Base-by-base conservation (phyloP, 371 early-diverging fungal species). In the Circinella umbellata region DNA sequence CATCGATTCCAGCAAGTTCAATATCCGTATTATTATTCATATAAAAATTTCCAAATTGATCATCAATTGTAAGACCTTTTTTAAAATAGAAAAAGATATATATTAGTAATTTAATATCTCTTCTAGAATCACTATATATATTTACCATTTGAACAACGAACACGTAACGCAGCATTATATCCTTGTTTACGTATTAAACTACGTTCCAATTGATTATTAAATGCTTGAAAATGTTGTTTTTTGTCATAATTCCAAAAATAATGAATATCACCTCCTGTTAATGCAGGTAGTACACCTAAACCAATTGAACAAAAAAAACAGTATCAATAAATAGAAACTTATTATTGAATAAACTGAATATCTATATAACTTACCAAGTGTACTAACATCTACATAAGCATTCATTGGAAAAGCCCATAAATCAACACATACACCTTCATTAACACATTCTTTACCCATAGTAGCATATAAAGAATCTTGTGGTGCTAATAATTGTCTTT, bases 11-110 rank as follows among this genome's bases (percentile, higher is more conserved):
- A 1, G 92, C 96, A 27, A 98, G 80, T 80, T 97, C 96, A 18
- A 98, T 79, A 72, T 99, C 99, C 3, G 96, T 95, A 15, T 87
- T 83, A 82, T 95, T 97, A 57, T 88, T 90, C 94, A 95, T 95
- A 70, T 84, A 88, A 79, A 98, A 93, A 84, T 98, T 98, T 55
- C 99, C 99, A 72, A 90, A 92, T 70, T 98, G 93, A 47, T 96
- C 94, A 3, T 85, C 85, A 4, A 95, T 84, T 35, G 91, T 86
- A 48, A 99, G 76, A 17, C 94, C 93, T 91, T 11, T 17, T 18
- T n/a, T n/a, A 57, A 34, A 57, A 57, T 4, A 13, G 20, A 47
- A 9, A 11, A 47, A 47, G 18, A 20, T 27, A 27, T 0, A 27
- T 27, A n/a, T 27, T 27, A 27, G 27, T 27, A 1, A 9, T 42